Evolutionary conservation across 805 yeast species (phyloP).

Genomic region (Yarrowia osloensis): DNA sequence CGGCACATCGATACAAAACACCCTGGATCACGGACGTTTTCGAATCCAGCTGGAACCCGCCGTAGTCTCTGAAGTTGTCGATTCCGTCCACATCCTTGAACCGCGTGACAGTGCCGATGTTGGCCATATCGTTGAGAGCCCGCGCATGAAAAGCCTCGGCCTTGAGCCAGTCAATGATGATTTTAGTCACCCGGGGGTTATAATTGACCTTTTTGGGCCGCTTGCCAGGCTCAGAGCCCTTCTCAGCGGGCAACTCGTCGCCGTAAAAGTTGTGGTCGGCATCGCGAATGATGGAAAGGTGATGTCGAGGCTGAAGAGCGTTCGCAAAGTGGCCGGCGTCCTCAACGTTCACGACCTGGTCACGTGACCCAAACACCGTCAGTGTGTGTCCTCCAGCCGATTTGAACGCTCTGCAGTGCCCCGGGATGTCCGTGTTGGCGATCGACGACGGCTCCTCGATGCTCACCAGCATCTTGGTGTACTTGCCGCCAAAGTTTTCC

Average conservation of each 20-base stretch:
- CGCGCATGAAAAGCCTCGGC: conserved; percentile 55
- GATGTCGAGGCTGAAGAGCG: conserved; percentile 56
- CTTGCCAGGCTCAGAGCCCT: conserved; percentile 42
- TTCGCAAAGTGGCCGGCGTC: conserved; percentile 66
- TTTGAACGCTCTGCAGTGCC: conserved; percentile 23
- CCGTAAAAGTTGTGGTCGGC: conserved; percentile 88
- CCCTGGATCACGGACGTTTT: conserved; percentile 51
- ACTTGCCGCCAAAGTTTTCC: conserved; percentile 34
- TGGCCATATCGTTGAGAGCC: conserved; percentile 47
- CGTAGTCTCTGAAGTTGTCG: conserved; percentile 74
- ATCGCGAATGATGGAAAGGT: conserved; percentile 56
- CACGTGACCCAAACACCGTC: conserved; percentile 71
- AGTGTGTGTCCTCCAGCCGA: conserved; percentile 46
- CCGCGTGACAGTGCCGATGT: conserved; percentile 50
- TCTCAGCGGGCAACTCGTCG: conserved; percentile 22
- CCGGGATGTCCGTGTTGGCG: conserved; percentile 27
- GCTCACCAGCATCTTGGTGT: conserved; percentile 22
- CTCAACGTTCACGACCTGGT: conserved; percentile 61
- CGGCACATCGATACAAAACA: conserved; percentile 63
- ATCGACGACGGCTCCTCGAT: conserved; percentile 20
- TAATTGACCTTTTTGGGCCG: conserved; percentile 52
- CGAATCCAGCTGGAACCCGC: conserved; percentile 60
- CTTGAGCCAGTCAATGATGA: conserved; percentile 50
- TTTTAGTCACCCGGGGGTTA: conserved; percentile 54
- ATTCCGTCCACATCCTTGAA: conserved; percentile 70